These are phyloP conservation scores for Geotrichum australiense DNA, from an alignment of 1,139 yeast genomes.

Conservation along the genomic window DNA sequence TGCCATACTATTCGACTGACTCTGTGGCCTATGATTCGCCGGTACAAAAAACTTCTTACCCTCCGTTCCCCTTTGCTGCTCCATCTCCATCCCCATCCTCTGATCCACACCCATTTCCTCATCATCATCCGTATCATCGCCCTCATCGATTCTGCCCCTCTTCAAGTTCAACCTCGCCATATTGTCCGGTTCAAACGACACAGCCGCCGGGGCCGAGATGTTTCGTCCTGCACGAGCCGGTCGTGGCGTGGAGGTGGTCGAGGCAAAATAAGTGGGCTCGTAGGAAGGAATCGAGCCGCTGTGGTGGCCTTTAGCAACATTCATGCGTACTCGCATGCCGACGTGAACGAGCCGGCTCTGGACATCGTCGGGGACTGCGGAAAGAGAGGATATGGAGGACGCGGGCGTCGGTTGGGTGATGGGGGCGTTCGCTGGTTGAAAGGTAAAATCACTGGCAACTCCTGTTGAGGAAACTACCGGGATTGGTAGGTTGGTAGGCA, in stretches of 20 bases:
- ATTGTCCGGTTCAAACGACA: background rate
- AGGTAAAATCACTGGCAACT: background rate
- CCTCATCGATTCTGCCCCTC: slow-evolving; percentile 23
- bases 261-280: slow-evolving; percentile 19
- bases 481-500: slow-evolving; percentile 7
- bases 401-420: slow-evolving; percentile 3
- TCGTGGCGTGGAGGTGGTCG: background rate
- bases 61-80: background rate
- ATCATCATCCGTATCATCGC: slow-evolving; percentile 29
- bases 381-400: slow-evolving; percentile 15
- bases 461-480: slow-evolving; percentile 8
- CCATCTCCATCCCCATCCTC: slow-evolving; percentile 4
- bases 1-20: slow-evolving; percentile 25
- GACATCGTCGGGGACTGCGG: slow-evolving; percentile 25
- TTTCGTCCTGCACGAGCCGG: slow-evolving; percentile 7
- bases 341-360: slow-evolving; percentile 27
- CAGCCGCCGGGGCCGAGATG: slow-evolving; percentile 11
- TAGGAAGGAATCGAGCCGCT: slow-evolving; percentile 25
- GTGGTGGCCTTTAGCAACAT: slow-evolving; percentile 31
- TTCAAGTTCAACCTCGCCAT: slow-evolving; percentile 13
- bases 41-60: slow-evolving; percentile 30
- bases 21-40: slow-evolving; percentile 22
- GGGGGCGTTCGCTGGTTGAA: background rate
- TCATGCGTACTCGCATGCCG: slow-evolving; percentile 31
- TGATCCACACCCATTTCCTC: slow-evolving; percentile 22